A percentile compares a stretch with the other conserved stretches of the same genome.
Evolutionary conservation across 371 early-diverging fungal genomes (phyloP).

Genomic region (Rhizopus delemar): DNA sequence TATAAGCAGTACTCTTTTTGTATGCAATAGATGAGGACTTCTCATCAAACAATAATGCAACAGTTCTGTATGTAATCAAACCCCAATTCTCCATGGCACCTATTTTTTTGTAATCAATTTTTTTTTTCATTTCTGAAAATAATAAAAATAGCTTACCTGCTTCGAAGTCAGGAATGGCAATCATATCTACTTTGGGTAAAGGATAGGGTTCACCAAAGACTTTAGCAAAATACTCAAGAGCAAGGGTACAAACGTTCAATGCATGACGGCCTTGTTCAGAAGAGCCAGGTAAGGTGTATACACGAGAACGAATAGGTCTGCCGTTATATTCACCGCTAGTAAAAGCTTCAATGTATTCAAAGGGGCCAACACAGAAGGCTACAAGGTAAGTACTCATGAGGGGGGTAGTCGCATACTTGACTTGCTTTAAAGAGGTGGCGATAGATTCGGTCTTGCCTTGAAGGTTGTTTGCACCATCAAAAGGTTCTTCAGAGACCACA

Average conservation of each 20-base stretch:
- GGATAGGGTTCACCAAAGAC: slow-evolving; percentile 87
- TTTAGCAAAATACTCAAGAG: slow-evolving; percentile 80
- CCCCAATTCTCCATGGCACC: slow-evolving; percentile 93
- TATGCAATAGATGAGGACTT: slow-evolving; percentile 65
- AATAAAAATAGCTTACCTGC: slow-evolving; percentile 45
- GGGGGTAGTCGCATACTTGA: slow-evolving; percentile 84
- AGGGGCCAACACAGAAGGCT: slow-evolving; percentile 85
- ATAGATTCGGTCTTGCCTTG: slow-evolving; percentile 24
- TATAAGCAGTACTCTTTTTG: slow-evolving; percentile 82
- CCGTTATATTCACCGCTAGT: slow-evolving; percentile 62
- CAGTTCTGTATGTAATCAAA: slow-evolving; percentile 84
- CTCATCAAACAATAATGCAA: slow-evolving; percentile 75
- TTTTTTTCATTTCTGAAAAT: not conserved
- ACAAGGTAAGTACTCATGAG: slow-evolving; percentile 87
- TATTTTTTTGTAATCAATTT: not conserved
- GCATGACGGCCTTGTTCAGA: slow-evolving; percentile 77
- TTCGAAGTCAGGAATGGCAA: slow-evolving; percentile 90
- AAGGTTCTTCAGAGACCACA: slow-evolving; percentile 57
- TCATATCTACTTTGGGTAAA: slow-evolving; percentile 85
- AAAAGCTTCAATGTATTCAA: slow-evolving; percentile 79
- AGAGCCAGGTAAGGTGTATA: slow-evolving; percentile 75
- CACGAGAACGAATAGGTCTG: slow-evolving; percentile 67
- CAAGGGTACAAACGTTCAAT: slow-evolving; percentile 68
- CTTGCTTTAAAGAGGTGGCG: slow-evolving; percentile 49
- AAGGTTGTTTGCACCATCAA: slow-evolving; percentile 29